Evolutionary conservation across 495 filamentous ascomycete genomes (phyloP).

Genomic region (Tricharina praecox): DNA sequence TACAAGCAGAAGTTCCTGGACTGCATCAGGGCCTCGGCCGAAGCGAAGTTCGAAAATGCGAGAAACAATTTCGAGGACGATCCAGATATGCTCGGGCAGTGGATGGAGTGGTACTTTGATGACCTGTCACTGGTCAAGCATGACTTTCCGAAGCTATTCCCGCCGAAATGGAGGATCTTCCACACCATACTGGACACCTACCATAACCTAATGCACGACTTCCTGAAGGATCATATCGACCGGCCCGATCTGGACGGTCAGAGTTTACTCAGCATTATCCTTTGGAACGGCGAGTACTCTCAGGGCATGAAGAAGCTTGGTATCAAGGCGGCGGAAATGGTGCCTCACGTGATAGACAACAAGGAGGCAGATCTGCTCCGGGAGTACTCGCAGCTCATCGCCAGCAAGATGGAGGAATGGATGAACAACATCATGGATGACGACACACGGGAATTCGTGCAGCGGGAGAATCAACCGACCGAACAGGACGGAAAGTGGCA

Average conservation of each 20-base stretch:
- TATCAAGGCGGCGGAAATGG: conserved; percentile 50
- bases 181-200: conserved; percentile 78
- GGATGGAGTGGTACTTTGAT: conserved; percentile 88
- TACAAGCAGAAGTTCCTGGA: conserved; percentile 92
- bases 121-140: conserved; percentile 81
- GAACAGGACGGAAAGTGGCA: conserved; percentile 45
- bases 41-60: conserved; percentile 55
- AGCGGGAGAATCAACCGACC: conserved; percentile 49
- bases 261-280: conserved; percentile 48
- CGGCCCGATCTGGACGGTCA: conserved; percentile 51
- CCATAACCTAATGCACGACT: conserved; percentile 87
- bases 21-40: conserved; percentile 54
- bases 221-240: conserved; percentile 61
- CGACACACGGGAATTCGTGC: conserved; percentile 62
- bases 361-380: conserved; percentile 75
- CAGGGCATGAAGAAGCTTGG: conserved; percentile 86
- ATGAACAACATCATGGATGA: conserved; percentile 74
- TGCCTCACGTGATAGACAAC: conserved; percentile 71
- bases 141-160: conserved; percentile 76
- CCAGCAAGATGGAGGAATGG: conserved; percentile 91
- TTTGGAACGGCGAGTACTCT: conserved; percentile 92
- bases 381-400: conserved; percentile 86
- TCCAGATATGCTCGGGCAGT: conserved; percentile 67
- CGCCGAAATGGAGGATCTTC: conserved; percentile 95
- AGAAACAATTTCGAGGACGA: conserved; percentile 64